phyloP scores from a whole-genome alignment of 148 eudicot genomes.

The Rhododendron henanense region DNA sequence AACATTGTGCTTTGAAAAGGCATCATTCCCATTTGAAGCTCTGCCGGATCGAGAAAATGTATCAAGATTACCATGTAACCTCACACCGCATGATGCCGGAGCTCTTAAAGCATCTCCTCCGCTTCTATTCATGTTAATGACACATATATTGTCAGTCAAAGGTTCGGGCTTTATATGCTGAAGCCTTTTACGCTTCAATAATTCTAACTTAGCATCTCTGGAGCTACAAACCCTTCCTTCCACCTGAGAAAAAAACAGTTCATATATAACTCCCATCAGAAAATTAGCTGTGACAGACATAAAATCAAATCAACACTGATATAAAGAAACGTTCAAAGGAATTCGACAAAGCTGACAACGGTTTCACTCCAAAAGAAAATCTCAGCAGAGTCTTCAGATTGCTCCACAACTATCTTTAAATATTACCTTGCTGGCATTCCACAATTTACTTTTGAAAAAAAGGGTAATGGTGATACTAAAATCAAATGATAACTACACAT shows the following conservation, averaged over 20 bases:
- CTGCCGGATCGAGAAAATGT: slow-evolving; percentile 25
- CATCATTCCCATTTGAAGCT: slow-evolving; percentile 35
- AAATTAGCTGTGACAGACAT: not conserved
- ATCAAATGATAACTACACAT: not conserved
- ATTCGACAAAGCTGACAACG: not conserved
- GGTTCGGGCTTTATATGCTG: slow-evolving; percentile 54
- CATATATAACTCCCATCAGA: not conserved
- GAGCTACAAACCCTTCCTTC: slow-evolving; percentile 73
- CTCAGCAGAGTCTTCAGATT: not conserved
- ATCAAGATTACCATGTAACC: slow-evolving; percentile 34
- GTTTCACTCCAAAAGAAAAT: not conserved
- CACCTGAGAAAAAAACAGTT: slow-evolving; percentile 47
- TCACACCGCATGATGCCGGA: slow-evolving; percentile 60
- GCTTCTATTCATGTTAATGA: slow-evolving; percentile 51
- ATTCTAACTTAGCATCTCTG: slow-evolving; percentile 73
- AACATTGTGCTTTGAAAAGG: slow-evolving; percentile 47
- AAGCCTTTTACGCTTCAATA: slow-evolving; percentile 87
- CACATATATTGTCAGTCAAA: slow-evolving; percentile 23
- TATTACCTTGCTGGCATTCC: not conserved
- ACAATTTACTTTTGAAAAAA: not conserved
- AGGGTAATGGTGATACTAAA: not conserved
- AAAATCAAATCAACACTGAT: not conserved
- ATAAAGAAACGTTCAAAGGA: not conserved
- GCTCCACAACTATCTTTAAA: not conserved
- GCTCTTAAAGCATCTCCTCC: slow-evolving; percentile 73